Evolutionary conservation across 768 basidiomycete species (phyloP), one percentile per base, ranked within the genome.

Genomic region (Russula foetens): DNA sequence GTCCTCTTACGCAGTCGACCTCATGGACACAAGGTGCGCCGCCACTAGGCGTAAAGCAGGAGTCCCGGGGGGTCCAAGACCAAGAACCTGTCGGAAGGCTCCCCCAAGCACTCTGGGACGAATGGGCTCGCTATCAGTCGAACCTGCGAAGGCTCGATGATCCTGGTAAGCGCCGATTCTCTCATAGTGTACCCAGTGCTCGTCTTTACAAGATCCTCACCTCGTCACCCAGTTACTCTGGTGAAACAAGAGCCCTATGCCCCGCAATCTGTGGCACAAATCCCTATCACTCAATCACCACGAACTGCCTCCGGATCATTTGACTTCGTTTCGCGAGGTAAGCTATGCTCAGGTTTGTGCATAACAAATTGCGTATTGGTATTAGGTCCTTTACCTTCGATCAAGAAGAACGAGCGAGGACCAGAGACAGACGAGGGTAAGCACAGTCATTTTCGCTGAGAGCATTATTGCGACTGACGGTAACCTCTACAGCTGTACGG

Each of bases 81-180:
- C 28, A 7, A 31, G 19, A 33, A 53, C 15, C 44, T 39, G 49
- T 38, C 5, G 3, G 33, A 2, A 45, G 24, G 2, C 56, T 56
- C 33, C 58, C 61, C 9, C 45, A 35, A 43, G 50, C 35, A 2
- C 56, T 62, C 29, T 53, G 9, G 56, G 5, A 47, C 23, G 56
- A 53, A 46, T 58, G 50, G 50, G 41, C 50, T 46, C 61, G 61
- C 46, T 48, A 56, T 29, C 51, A 53, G 23, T 48, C 56, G 15
- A 38, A n/a, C 15, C 35, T 4, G 35, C 48, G 29, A 31, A 28
- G 17, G 33, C 26, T 15, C 29, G 7, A 21, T 31, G 39, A 33
- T 47, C 19, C 45, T 14, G 51, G 51, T 58, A 31, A 14, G 59
- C 28, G 21, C 29, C 31, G 24, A 19, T 46, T 24, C 21, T 12